phyloP scores from a whole-genome alignment of 2,329 filamentous ascomycete genomes.

The Paecilomyces formosus region DNA sequence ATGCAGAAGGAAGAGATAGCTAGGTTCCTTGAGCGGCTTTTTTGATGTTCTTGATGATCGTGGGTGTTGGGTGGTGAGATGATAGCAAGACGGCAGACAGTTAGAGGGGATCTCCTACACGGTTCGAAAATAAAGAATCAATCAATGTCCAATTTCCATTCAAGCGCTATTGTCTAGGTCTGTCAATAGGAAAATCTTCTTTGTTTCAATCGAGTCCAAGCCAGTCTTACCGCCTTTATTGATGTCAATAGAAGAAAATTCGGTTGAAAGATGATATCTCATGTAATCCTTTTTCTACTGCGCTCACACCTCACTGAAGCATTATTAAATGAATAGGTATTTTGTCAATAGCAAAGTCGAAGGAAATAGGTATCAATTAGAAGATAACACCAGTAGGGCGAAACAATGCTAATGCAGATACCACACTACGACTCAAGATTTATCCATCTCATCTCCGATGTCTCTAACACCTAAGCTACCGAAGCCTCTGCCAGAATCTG shows the following conservation, averaged over 20 bases:
- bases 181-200: too few relatives aligned
- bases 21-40: neutral
- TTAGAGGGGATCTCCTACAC: neutral
- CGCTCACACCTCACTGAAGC: too few relatives aligned
- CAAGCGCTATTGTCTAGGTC: neutral
- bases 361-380: neutral
- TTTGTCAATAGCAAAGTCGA: neutral
- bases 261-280: neutral
- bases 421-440: neutral
- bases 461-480: neutral
- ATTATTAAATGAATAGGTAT: neutral
- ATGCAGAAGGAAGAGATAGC: neutral
- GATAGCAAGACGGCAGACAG: neutral
- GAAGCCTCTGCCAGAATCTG: neutral
- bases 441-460: neutral
- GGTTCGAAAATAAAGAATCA: neutral
- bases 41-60: neutral
- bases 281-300: neutral
- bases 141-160: neutral
- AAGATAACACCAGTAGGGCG: neutral
- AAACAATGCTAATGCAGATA: neutral
- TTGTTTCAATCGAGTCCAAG: too few relatives aligned
- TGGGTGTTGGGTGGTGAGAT: neutral
- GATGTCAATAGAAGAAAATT: neutral
- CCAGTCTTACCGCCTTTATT: neutral